These are phyloP conservation scores for Insectozyma bohioensis DNA, from an alignment of 1,139 yeast genomes.

Conservation along the genomic window DNA sequence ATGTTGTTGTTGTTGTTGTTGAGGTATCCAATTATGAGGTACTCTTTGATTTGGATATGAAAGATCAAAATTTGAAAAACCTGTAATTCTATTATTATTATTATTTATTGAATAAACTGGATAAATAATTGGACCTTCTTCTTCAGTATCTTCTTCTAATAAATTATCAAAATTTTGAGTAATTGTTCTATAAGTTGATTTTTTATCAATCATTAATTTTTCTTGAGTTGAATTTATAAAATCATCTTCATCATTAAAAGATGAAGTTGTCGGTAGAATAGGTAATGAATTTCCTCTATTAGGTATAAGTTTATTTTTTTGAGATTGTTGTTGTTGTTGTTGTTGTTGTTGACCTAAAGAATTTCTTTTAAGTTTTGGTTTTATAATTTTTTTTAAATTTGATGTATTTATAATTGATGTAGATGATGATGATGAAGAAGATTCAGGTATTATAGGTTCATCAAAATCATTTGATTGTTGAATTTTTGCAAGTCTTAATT, in stretches of 20 bases:
- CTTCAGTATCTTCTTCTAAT: slow-evolving; percentile 18
- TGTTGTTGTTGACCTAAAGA: not conserved
- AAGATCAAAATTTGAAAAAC: no score
- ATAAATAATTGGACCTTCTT: slow-evolving; percentile 31
- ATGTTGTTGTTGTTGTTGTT: not conserved
- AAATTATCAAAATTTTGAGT: slow-evolving; percentile 33
- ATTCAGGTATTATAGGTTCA: not conserved
- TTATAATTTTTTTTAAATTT: slow-evolving; percentile 1
- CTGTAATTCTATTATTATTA: no score
- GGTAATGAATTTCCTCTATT: no score
- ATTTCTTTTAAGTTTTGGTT: not conserved
- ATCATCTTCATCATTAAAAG: slow-evolving; percentile 1
- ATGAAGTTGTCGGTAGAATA: no score
- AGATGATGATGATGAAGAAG: slow-evolving; percentile 2
- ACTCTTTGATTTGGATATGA: no score
- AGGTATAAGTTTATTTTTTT: no score
- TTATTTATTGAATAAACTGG: slow-evolving; percentile 43
- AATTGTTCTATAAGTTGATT: no score
- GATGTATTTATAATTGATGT: not conserved
- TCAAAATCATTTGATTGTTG: slow-evolving; percentile 13
- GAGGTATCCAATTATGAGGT: not conserved
- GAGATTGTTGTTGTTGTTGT: not conserved
- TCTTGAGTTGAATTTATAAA: slow-evolving; percentile 1
- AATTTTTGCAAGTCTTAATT: slow-evolving; percentile 25
- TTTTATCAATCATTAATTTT: no score